A percentile compares a stretch with the other conserved stretches of the same genome.
Evolutionary conservation across 371 early-diverging fungal genomes (phyloP).

Genomic region (Mortierella sp.): DNA sequence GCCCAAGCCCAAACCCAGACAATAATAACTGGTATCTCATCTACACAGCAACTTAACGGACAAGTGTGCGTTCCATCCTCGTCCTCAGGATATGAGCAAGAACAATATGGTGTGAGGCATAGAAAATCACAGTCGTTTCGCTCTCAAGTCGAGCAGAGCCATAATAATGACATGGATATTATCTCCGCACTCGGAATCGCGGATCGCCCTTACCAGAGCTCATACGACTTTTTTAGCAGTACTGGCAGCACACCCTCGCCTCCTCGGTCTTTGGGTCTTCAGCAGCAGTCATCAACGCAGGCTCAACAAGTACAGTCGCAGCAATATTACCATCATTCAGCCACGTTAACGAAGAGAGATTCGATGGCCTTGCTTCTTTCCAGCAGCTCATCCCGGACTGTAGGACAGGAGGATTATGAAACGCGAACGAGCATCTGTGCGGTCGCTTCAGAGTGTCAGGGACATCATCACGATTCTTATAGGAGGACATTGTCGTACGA

Average conservation of each 20-base stretch:
- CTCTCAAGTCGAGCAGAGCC: constrained; percentile 21
- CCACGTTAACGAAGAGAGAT: constrained; percentile 14
- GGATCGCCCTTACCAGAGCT: constrained; percentile 15
- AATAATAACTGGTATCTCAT: too few relatives aligned
- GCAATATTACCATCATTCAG: neutral
- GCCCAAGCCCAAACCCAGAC: constrained; percentile 11
- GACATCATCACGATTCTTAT: constrained; percentile 1
- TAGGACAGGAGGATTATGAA: constrained; percentile 23
- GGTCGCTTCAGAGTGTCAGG: constrained; percentile 3
- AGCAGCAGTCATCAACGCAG: neutral
- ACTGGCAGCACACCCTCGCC: constrained; percentile 6
- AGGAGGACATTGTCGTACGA: constrained; percentile 17
- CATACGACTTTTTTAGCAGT: constrained; percentile 30
- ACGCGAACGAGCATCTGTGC: constrained; percentile 8
- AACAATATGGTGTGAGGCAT: constrained; percentile 8
- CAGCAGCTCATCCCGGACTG: constrained; percentile 9
- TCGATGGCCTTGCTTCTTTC: neutral
- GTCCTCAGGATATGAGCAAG: constrained; percentile 9
- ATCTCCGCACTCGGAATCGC: constrained; percentile 40
- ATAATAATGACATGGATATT: constrained; percentile 43
- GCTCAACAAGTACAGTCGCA: neutral
- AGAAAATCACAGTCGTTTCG: constrained; percentile 6
- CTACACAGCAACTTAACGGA: neutral
- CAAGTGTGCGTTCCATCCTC: constrained; percentile 1
- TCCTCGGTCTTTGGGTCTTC: neutral